Conservation (phyloP, 2,329 filamentous ascomycete genomes). For the Cercospora canescens region DNA sequence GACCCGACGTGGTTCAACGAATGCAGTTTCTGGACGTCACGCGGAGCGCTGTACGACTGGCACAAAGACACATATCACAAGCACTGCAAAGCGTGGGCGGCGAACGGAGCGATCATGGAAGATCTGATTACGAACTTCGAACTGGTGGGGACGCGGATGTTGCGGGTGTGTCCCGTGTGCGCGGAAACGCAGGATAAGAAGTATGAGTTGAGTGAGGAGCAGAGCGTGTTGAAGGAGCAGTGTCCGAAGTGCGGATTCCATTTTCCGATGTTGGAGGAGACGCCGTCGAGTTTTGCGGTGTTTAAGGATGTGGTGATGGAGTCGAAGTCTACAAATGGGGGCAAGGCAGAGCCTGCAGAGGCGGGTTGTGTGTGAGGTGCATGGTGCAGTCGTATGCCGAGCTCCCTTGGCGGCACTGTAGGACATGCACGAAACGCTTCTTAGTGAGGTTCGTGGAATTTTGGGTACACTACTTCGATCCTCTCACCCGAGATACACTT, state of each 20-base stretch:
- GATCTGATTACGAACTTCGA: constrained; percentile 14
- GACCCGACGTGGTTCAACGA: constrained; percentile 9
- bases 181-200: constrained; percentile 8
- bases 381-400: not conserved
- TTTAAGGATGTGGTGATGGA: constrained; percentile 7
- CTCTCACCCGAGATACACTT: not conserved
- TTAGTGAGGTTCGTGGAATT: not conserved
- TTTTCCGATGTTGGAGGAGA: constrained; percentile 12
- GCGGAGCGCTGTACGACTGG: constrained; percentile 12
- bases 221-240: not conserved
- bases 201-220: constrained; percentile 10
- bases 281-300: constrained; percentile 8
- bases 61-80: constrained; percentile 15
- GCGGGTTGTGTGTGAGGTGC: not conserved
- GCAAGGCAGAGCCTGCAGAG: not conserved
- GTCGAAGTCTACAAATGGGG: not conserved
- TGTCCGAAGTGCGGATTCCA: constrained; percentile 11
- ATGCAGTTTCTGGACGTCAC: constrained; percentile 3
- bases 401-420: not conserved
- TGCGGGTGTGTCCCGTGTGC: constrained; percentile 12
- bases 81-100: constrained; percentile 12
- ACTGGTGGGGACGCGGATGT: constrained; percentile 8
- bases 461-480: not conserved
- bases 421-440: too few relatives aligned
- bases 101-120: constrained; percentile 11